phyloP scores from a whole-genome alignment of 1,284 basidiomycete genomes.

The Mycena sp. region DNA sequence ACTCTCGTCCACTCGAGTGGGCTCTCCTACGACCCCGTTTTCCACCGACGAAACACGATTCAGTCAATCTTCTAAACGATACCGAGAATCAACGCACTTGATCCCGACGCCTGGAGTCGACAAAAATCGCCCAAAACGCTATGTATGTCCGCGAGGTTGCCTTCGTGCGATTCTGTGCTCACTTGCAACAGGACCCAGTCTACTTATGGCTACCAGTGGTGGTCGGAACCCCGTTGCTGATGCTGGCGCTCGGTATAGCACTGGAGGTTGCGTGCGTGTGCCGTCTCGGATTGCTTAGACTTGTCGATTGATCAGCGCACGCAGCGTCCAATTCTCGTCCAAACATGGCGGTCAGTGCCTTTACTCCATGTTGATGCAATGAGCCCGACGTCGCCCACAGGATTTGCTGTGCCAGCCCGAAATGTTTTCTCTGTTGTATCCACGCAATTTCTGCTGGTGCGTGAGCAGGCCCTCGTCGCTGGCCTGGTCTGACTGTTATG shows the following conservation, averaged over 20 bases:
- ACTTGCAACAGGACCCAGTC: slow-evolving; percentile 54
- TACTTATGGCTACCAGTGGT: slow-evolving; percentile 54
- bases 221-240: slow-evolving; percentile 49
- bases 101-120: slow-evolving; percentile 54
- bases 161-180: background rate
- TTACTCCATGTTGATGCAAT: background rate
- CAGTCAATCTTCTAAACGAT: slow-evolving; percentile 34
- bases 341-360: slow-evolving; percentile 52
- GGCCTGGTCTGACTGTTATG: slow-evolving; percentile 17
- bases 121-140: slow-evolving; percentile 48
- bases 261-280: slow-evolving; percentile 53
- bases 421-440: slow-evolving; percentile 61
- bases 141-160: slow-evolving; percentile 44
- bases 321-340: slow-evolving; percentile 22
- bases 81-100: slow-evolving; percentile 53
- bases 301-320: no score
- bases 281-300: background rate
- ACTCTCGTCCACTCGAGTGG: slow-evolving; percentile 15
- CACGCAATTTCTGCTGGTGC: slow-evolving; percentile 63
- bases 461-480: slow-evolving; percentile 29
- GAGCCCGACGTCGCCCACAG: slow-evolving; percentile 41
- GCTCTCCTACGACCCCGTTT: slow-evolving; percentile 17
- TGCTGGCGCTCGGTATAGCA: slow-evolving; percentile 57
- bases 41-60: slow-evolving; percentile 13
- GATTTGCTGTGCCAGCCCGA: slow-evolving; percentile 58